Conservation (phyloP, 352 stramenopile genomes). For the Phytophthora hibernalis region DNA sequence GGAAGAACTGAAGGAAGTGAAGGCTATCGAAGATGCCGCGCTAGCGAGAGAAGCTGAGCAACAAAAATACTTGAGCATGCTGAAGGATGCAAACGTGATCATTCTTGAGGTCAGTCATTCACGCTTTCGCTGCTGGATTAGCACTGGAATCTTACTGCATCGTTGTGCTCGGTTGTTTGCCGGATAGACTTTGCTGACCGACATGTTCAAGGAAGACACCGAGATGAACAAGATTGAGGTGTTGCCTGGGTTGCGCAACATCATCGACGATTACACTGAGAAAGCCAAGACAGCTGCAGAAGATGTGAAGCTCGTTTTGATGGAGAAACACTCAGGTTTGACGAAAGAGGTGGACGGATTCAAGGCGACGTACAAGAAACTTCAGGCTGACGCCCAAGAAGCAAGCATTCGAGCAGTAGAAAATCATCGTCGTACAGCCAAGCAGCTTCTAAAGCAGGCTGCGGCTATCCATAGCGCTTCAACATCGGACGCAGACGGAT, state of each 20-base stretch:
- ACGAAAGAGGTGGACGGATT: slow-evolving; percentile 71
- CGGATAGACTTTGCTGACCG: slow-evolving; percentile 79
- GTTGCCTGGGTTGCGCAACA: slow-evolving; percentile 87
- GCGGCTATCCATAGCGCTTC: slow-evolving; percentile 26
- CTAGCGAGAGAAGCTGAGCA: slow-evolving; percentile 79
- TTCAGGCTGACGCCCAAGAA: slow-evolving; percentile 72
- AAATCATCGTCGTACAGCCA: slow-evolving; percentile 75
- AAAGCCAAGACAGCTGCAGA: slow-evolving; percentile 84
- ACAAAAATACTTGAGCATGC: slow-evolving; percentile 79
- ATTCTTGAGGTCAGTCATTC: slow-evolving; percentile 68
- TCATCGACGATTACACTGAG: slow-evolving; percentile 92
- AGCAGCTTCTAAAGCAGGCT: slow-evolving; percentile 77
- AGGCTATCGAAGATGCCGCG: slow-evolving; percentile 84
- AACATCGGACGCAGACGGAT: slow-evolving; percentile 42
- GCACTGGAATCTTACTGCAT: neutral
- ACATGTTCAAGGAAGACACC: slow-evolving; percentile 94
- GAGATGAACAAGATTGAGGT: slow-evolving; percentile 93
- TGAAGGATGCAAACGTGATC: slow-evolving; percentile 89
- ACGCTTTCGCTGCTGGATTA: neutral
- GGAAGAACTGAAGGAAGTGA: slow-evolving; percentile 86
- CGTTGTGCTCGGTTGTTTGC: neutral
- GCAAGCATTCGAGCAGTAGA: slow-evolving; percentile 86
- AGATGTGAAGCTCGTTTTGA: slow-evolving; percentile 80
- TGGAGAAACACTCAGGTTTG: slow-evolving; percentile 74
- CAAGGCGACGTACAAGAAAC: slow-evolving; percentile 62